Evolutionary conservation across 768 basidiomycete genomes (phyloP).

Genomic region (Suillus clintonianus): DNA sequence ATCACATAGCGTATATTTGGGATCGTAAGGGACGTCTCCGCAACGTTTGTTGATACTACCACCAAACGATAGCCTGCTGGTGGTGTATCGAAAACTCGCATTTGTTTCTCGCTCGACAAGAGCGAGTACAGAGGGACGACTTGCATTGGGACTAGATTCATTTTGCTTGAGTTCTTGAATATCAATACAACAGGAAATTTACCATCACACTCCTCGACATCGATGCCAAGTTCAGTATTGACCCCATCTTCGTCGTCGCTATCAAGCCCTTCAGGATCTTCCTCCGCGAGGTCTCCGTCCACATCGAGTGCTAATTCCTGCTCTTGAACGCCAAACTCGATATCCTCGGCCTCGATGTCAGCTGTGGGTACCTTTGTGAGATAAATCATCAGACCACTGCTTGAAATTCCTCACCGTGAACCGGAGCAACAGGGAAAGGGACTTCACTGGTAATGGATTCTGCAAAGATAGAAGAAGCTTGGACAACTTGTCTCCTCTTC

Average conservation of each 20-base stretch:
- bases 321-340: constrained; percentile 59
- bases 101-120: constrained; percentile 90
- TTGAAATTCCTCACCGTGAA: constrained; percentile 15
- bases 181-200: constrained; percentile 20
- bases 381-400: not conserved
- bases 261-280: constrained; percentile 75
- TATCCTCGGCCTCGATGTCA: constrained; percentile 79
- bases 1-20: constrained; percentile 98
- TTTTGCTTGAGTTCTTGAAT: not conserved
- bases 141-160: constrained; percentile 80
- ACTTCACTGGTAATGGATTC: constrained; percentile 16
- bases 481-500: constrained; percentile 32
- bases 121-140: constrained; percentile 93
- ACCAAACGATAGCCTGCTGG: constrained; percentile 83
- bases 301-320: constrained; percentile 69
- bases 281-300: constrained; percentile 57
- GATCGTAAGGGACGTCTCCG: constrained; percentile 96
- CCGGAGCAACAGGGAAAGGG: constrained; percentile 16
- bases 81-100: constrained; percentile 87
- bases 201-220: constrained; percentile 71
- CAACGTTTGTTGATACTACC: constrained; percentile 94
- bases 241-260: constrained; percentile 65
- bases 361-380: constrained; percentile 37
- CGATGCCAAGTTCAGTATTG: constrained; percentile 56
- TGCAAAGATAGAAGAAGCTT: constrained; percentile 30